phyloP scores from a whole-genome alignment of 345 rosid genomes.

The Pelargonium nanum region DNA sequence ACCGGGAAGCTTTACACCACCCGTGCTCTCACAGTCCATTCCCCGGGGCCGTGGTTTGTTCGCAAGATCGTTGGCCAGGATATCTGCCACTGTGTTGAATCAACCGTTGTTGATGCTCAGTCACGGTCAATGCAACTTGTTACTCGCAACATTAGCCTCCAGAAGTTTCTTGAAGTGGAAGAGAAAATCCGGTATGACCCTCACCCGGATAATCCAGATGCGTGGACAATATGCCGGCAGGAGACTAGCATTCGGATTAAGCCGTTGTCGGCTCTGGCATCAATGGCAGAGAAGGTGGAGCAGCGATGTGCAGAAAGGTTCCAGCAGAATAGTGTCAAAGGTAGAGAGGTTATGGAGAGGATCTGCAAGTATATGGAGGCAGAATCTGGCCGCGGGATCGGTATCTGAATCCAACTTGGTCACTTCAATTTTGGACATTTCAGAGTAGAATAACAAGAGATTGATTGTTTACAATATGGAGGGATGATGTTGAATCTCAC shows the following conservation, averaged over 20 bases:
- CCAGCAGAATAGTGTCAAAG: constrained; percentile 84
- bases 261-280: constrained; percentile 82
- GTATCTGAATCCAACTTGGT: constrained; percentile 21
- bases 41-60: constrained; percentile 93
- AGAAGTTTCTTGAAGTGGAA: constrained; percentile 85
- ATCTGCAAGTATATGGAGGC: constrained; percentile 94
- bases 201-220: constrained; percentile 71
- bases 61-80: constrained; percentile 83
- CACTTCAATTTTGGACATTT: not conserved
- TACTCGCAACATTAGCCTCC: constrained; percentile 73
- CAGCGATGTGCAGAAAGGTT: constrained; percentile 81
- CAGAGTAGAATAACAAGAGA: too few relatives aligned
- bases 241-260: constrained; percentile 82
- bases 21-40: constrained; percentile 74
- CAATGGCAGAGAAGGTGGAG: constrained; percentile 97
- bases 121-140: constrained; percentile 77
- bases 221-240: constrained; percentile 79
- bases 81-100: constrained; percentile 82
- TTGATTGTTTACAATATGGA: not conserved
- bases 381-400: constrained; percentile 55
- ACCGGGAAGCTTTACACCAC: constrained; percentile 79
- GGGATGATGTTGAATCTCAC: not conserved
- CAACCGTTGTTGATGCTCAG: constrained; percentile 76
- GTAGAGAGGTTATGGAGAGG: constrained; percentile 94
- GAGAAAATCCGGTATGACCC: constrained; percentile 80